Evolutionary conservation across 73 alveolate genomes (phyloP), one percentile per base, ranked within the genome.

Genomic region (Paramecium pentaurelia): DNA sequence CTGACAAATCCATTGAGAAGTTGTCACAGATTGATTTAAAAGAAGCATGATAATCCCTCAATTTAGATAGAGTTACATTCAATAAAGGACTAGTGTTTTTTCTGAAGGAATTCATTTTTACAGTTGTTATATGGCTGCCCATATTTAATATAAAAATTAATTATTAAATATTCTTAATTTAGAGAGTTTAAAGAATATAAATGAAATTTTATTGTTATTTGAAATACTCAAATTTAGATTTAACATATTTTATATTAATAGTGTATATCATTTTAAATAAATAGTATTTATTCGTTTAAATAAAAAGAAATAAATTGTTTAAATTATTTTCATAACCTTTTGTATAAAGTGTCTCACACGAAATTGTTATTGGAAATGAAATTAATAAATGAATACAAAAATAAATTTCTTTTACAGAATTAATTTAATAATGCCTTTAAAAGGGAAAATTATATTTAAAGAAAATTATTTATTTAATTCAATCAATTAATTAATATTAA

Each of bases 11-110:
- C 75, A 97, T 96, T 28, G 97, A 94, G 85, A 96, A 97, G 45
- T 97, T 95, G 83, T 96, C 99, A 90, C 99, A 97, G 1, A 96
- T 93, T 92, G 97, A 95, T 88, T 97, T 97, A 64, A 96, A 97
- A 22, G 97, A 97, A 25, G 99, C 99, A 90, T 96, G 98, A 73
- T 93, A 94, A 90, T 97, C 99, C 93, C 98, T 96, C 12, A 97
- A 77, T 71, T 95, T 96, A 58, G 98, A 96, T 51, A 92, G 75
- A 1, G 95, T 83, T 0, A 92, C 94, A 89, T 89, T 89, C 28
- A 89, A 73, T 4, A 89, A 44, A 45, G 94, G 88, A 47, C 94
- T 89, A 7, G 94, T 89, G 30, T 89, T 89, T 75, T 88, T 88
- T 88, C 94, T 89, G 77, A 71, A 89, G 14, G 94, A 77, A 89